Evolutionary conservation across 495 filamentous ascomycete genomes (phyloP), one percentile per base, ranked within the genome.

Genomic region (Hypomontagnella submonticulosa): DNA sequence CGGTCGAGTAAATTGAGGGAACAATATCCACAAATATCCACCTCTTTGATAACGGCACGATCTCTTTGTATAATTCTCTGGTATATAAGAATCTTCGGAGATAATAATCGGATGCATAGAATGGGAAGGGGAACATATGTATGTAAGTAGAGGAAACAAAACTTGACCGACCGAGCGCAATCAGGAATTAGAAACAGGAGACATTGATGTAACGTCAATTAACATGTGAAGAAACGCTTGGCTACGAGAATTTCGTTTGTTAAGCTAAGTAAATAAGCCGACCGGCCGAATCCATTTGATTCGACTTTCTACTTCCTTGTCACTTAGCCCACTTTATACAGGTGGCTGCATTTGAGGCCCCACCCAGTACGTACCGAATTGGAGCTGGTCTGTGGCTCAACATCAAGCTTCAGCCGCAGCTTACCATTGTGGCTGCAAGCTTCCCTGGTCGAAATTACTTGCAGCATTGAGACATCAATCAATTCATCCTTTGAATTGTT

Each of bases 211-310:
- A 62, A 52, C 62, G 33, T 67, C 53, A 61, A 60, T 57, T 67
- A 36, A 60, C 62, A 63, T 71, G 63, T 71, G 64, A 67, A 64
- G 63, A 40, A 54, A 44, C 33, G 44, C 18, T 62, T 53, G 59
- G 51, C 36, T 20, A 58, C 38, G 23, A 47, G 36, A 42, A 48
- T 50, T 52, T 42, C 52, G 49, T 1, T 41, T 15, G 33, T 27
- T 6, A 27, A 6, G 23, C 23, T 3, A 27, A 6, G 3, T 3
- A 27, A 27, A 27, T 6, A 6, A 6, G 23, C 6, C 23, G 23
- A 27, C 23, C 23, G 23, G 23, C 23, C 23, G 23, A 27, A 27
- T 27, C 23, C n/a, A n/a, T n/a, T n/a, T n/a, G 23, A 27, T 27
- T 27, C 3, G 6, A 27, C 23, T 2, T 27, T 27, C 3, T 27